phyloP scores from a whole-genome alignment of 805 yeast species.

The Saturnispora sanitii region DNA sequence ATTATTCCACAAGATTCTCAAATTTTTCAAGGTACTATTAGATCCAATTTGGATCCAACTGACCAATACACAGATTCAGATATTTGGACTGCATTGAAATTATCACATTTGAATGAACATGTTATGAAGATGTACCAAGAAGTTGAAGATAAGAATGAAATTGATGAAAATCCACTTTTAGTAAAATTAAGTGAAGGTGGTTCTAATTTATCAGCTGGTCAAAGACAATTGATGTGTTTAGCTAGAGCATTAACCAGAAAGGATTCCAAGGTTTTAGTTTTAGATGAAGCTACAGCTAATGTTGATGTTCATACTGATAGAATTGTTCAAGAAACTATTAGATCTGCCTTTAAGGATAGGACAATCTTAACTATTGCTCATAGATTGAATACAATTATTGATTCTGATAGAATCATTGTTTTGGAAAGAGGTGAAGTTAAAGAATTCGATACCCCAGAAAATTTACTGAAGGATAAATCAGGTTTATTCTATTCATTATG shows the following conservation, averaged over 20 bases:
- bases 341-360: constrained; percentile 63
- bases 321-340: constrained; percentile 67
- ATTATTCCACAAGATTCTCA: constrained; percentile 95
- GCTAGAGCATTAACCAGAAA: constrained; percentile 67
- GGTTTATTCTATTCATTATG: constrained; percentile 75
- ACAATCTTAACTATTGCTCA: constrained; percentile 82
- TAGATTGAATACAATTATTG: constrained; percentile 73
- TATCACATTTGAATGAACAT: constrained; percentile 68
- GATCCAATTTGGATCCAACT: constrained; percentile 84
- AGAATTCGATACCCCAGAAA: constrained; percentile 66
- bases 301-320: constrained; percentile 81
- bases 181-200: constrained; percentile 28
- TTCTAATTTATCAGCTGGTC: constrained; percentile 79
- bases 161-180: constrained; percentile 20
- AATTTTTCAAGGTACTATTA: constrained; percentile 75
- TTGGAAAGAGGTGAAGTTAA: constrained; percentile 66
- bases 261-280: constrained; percentile 46
- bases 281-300: constrained; percentile 86
- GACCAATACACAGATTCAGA: constrained; percentile 57
- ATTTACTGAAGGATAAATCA: constrained; percentile 52
- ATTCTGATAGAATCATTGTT: constrained; percentile 68
- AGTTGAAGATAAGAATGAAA: constrained; percentile 31
- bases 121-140: constrained; percentile 44
- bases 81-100: constrained; percentile 71
- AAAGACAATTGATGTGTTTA: constrained; percentile 75